Evolutionary conservation across 2,329 filamentous ascomycete genomes (phyloP).

Genomic region (Exserohilum turcica): DNA sequence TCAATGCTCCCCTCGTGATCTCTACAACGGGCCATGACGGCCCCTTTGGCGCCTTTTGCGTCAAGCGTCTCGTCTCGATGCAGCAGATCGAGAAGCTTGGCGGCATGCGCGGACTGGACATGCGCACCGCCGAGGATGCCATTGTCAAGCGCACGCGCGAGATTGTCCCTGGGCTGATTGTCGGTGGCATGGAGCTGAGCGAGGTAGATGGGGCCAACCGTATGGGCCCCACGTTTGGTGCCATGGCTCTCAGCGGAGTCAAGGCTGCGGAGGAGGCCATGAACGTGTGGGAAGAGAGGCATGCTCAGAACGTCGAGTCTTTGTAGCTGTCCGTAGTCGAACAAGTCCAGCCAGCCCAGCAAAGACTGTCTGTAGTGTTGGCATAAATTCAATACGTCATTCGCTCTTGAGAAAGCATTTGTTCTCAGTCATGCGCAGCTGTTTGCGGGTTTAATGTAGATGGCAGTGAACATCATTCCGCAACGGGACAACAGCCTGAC

Average conservation of each 20-base stretch:
- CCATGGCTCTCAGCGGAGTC: constrained; percentile 85
- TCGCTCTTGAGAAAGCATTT: not conserved
- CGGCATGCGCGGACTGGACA: constrained; percentile 91
- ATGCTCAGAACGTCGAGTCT: constrained; percentile 71
- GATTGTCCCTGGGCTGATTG: constrained; percentile 83
- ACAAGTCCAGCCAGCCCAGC: too few species aligned
- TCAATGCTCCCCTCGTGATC: constrained; percentile 88
- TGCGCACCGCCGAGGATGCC: constrained; percentile 88
- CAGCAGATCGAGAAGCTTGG: constrained; percentile 79
- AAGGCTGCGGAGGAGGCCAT: constrained; percentile 90
- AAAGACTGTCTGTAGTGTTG: not conserved
- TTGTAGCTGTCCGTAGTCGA: constrained; percentile 7
- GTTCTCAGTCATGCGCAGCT: not conserved
- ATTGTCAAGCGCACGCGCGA: constrained; percentile 92
- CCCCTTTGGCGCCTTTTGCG: constrained; percentile 87
- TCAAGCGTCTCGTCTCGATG: constrained; percentile 91
- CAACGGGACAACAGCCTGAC: too few species aligned
- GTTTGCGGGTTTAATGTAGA: not conserved
- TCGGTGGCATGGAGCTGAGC: constrained; percentile 93
- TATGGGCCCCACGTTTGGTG: constrained; percentile 89
- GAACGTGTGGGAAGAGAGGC: constrained; percentile 75
- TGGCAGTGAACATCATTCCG: not conserved
- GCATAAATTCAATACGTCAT: not conserved
- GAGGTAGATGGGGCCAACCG: constrained; percentile 90
- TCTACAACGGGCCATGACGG: constrained; percentile 90